Evolutionary conservation across 148 eudicot species (phyloP), one percentile per base, ranked within the genome.

Genomic region (Tetragonia tetragonoides): DNA sequence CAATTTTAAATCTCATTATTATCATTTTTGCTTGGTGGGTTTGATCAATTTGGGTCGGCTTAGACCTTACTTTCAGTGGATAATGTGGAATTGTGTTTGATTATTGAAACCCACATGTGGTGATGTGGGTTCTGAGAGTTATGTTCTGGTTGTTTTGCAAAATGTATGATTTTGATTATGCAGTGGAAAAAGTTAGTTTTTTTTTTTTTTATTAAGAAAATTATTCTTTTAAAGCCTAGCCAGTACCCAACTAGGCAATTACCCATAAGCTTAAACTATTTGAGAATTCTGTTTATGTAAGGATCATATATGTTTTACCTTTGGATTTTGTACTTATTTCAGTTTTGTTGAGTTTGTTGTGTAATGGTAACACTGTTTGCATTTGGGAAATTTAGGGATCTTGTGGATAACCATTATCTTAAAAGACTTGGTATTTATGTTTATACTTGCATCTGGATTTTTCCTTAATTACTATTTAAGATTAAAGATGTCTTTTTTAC

Each of bases 11-110:
- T 38, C 39, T 53, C 44, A 9, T 66, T 5, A 51, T 17, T 2
- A 46, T 66, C 17, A 34, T 21, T 23, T 77, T 3, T 23, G 51
- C 40, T 7, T 77, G 47, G 0, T 8, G 11, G 0, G 53, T 54
- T 70, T 40, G 20, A 79, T 78, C n/a, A 51, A 24, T 78, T 77
- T 41, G 66, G 71, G 28, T 69, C 37, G 49, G 38, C 18, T 51
- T 5, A 28, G 34, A 28, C 34, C 34, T 28, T 28, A 18, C 41
- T 69, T 62, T 68, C 40, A 21, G 24, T 74, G 37, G 66, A 24
- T 53, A 7, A 74, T 82, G 64, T 69, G 46, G 16, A 72, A 64
- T 81, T 68, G 38, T 80, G 69, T 44, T 72, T 38, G 56, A 24
- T 28, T 76, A 41, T n/a, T 66, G 47, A 72, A 72, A 54, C 65